Conservation (phyloP, 805 yeast genomes). For the Zygosaccharomyces rouxii region DNA sequence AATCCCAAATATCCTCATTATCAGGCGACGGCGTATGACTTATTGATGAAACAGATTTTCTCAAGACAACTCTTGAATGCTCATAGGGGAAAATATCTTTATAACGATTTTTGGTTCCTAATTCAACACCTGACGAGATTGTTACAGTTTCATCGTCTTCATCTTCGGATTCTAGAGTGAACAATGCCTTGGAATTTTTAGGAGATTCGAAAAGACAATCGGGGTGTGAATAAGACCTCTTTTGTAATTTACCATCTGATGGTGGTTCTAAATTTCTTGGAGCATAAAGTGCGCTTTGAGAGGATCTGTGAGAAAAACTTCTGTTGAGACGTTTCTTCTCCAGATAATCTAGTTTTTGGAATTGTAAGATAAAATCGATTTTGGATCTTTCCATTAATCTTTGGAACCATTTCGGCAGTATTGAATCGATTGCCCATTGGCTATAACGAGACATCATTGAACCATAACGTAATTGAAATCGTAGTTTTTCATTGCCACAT, state of each 20-base stretch:
- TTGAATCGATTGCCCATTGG: conserved; percentile 15
- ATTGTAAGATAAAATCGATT: conserved; percentile 43
- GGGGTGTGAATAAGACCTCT: conserved; percentile 26
- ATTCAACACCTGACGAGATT: conserved; percentile 73
- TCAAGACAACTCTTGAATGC: conserved; percentile 70
- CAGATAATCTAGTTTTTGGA: conserved; percentile 59
- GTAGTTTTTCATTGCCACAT: conserved; percentile 17
- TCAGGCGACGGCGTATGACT: conserved; percentile 3
- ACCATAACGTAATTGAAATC: conserved; percentile 25
- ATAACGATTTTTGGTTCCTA: conserved; percentile 78
- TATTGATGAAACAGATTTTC: conserved; percentile 15
- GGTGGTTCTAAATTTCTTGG: conserved; percentile 75
- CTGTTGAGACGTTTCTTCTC: conserved; percentile 64
- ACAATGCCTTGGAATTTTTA: conserved; percentile 6
- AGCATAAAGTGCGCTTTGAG: conserved; percentile 52
- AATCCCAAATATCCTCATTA: conserved; percentile 35
- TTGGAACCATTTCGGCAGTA: conserved; percentile 55
- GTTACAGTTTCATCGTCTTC: conserved; percentile 32
- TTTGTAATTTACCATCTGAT: conserved; percentile 35
- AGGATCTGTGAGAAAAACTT: conserved; percentile 19
- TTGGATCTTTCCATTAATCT: conserved; percentile 26
- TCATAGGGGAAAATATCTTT: conserved; percentile 86
- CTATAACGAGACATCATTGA: conserved; percentile 15
- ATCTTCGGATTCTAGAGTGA: conserved; percentile 18
- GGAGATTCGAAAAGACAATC: conserved; percentile 3